These are phyloP conservation scores for Fragaria nilgerrensis DNA, from an alignment of 306 rosid species.

Conservation along the genomic window DNA sequence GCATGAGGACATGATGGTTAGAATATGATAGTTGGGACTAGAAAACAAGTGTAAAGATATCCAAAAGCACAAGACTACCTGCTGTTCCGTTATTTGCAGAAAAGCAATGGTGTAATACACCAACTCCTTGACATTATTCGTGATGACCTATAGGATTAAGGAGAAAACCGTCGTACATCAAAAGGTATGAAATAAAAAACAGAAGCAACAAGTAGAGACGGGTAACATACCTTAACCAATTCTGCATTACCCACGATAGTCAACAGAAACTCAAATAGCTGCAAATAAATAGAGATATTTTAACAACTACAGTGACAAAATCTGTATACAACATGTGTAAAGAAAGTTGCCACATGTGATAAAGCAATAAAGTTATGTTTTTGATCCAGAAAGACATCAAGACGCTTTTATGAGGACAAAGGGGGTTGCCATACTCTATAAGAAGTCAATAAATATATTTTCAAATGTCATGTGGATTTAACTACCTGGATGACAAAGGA, in stretches of 20 bases:
- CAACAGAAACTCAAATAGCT: slow-evolving; percentile 92
- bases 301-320: slow-evolving; percentile 7
- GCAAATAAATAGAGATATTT: slow-evolving; percentile 31
- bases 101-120: slow-evolving; percentile 82
- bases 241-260: slow-evolving; percentile 70
- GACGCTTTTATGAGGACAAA: neutral
- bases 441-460: neutral
- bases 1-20: neutral
- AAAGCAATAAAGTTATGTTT: neutral
- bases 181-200: neutral
- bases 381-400: neutral
- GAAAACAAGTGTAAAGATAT: neutral
- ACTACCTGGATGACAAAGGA: slow-evolving; percentile 86
- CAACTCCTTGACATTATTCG: slow-evolving; percentile 71
- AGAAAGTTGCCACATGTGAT: neutral
- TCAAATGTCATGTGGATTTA: slow-evolving; percentile 14
- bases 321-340: neutral
- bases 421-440: neutral
- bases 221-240: slow-evolving; percentile 57
- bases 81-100: slow-evolving; percentile 88
- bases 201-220: slow-evolving; percentile 24
- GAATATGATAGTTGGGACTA: neutral
- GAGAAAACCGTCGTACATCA: slow-evolving; percentile 11
- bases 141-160: slow-evolving; percentile 45
- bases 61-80: slow-evolving; percentile 40